phyloP scores from a whole-genome alignment of 768 basidiomycete species.

The Boletus sp. region DNA sequence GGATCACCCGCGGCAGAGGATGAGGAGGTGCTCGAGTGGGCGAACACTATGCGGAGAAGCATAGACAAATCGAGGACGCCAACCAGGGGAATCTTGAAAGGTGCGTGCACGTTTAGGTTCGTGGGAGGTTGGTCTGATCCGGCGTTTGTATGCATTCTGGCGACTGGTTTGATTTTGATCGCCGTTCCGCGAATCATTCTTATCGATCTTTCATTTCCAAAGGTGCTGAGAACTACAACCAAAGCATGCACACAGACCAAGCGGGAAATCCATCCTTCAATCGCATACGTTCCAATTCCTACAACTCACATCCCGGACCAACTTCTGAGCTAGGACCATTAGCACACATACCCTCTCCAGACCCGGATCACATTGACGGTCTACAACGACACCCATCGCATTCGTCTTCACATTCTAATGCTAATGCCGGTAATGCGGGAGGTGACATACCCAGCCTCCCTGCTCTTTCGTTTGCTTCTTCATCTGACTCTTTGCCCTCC shows the following conservation, averaged over 20 bases:
- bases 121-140: conserved; percentile 7
- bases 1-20: conserved; percentile 37
- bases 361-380: conserved; percentile 86
- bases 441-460: conserved; percentile 43
- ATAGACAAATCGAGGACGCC: conserved; percentile 64
- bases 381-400: conserved; percentile 66
- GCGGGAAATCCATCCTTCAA: conserved; percentile 37
- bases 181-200: background rate
- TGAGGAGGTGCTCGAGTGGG: conserved; percentile 73
- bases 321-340: conserved; percentile 67
- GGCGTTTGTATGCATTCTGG: background rate
- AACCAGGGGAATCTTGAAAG: conserved; percentile 83
- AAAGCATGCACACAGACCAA: conserved; percentile 49
- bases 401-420: conserved; percentile 40
- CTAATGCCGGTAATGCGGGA: conserved; percentile 19
- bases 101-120: conserved; percentile 28
- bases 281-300: conserved; percentile 80
- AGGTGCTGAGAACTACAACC: conserved; percentile 72
- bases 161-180: background rate
- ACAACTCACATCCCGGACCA: conserved; percentile 48
- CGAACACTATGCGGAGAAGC: conserved; percentile 66
- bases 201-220: background rate
- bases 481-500: conserved; percentile 33
- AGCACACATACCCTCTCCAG: conserved; percentile 76
- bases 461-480: conserved; percentile 53